Conservation (phyloP, 2,329 filamentous ascomycete species). For the Setomelanomma holmii region DNA sequence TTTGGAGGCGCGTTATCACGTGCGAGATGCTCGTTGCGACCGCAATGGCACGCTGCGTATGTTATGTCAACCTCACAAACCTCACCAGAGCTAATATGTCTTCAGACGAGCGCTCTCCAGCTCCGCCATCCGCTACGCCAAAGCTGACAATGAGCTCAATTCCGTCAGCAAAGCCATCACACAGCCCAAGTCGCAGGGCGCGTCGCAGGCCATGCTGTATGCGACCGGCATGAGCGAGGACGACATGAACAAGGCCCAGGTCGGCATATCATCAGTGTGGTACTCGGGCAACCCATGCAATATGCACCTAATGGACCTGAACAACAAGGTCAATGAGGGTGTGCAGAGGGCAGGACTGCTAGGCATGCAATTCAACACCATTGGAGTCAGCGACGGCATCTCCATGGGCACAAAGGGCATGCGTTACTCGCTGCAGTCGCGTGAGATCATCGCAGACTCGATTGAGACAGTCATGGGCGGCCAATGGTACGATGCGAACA, state of each 20-base stretch:
- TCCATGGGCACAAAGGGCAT: constrained; percentile 98
- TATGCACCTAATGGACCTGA: constrained; percentile 96
- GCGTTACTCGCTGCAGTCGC: constrained; percentile 88
- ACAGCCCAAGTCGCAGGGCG: constrained; percentile 96
- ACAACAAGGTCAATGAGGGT: constrained; percentile 75
- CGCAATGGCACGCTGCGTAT: constrained; percentile 45
- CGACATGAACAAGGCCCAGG: constrained; percentile 95
- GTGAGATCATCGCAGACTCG: constrained; percentile 92
- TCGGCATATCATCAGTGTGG: constrained; percentile 98
- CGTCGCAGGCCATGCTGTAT: constrained; percentile 98
- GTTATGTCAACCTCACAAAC: constrained; percentile 4
- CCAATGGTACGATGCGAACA: constrained; percentile 91
- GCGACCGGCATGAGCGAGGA: constrained; percentile 85
- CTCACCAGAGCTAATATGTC: constrained; percentile 20
- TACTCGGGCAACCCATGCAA: constrained; percentile 98
- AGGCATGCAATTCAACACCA: constrained; percentile 98
- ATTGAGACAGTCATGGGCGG: constrained; percentile 93
- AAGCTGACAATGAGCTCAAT: constrained; percentile 63
- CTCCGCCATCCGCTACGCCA: constrained; percentile 37
- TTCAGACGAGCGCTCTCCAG: constrained; percentile 45
- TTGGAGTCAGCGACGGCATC: constrained; percentile 96
- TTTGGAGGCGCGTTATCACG: constrained; percentile 43
- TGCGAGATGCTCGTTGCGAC: constrained; percentile 36
- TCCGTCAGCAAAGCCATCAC: constrained; percentile 85
- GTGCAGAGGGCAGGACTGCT: constrained; percentile 80